Evolutionary conservation across 2,329 filamentous ascomycete species (phyloP), one percentile per base, ranked within the genome.

Genomic region (Neodidymelliopsis sp.): DNA sequence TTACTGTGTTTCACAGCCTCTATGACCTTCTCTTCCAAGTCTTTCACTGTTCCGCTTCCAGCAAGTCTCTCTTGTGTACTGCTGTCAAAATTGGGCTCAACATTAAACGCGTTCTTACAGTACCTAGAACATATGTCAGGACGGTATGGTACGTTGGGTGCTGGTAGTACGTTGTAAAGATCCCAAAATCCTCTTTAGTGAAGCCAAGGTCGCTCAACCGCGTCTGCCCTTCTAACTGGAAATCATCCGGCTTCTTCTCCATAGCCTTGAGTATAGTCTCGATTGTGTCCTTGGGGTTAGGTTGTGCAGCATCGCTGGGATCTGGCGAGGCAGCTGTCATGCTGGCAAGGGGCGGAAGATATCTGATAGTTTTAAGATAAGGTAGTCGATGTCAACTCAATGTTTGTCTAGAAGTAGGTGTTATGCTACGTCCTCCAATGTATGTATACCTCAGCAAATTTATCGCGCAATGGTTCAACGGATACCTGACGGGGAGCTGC

Each of bases 231-330:
- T 38, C 29, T 13, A 49, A 10, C 23, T 29, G 28, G 4, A 24
- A 29, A 24, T 49, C 29, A 15, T 40, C 47, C 4, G 47, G 35
- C 24, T 39, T 49, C 39, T 49, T 49, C 20, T 49, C 47, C 47
- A 49, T 49, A n/a, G 34, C 39, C 20, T 35, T 49, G 12, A 49
- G 47, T 1, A 49, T 49, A 8, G 23, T 49, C 12, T 49, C 47
- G 12, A 49, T 34, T 2, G 47, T 49, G 5, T 34, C 22, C 22
- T 40, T 35, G 12, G 41, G 35, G 6, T 36, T 40, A n/a, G 35
- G 36, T 18, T 45, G 19, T 24, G 42, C 31, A 4, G 22, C 25
- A 27, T 41, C 44, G 9, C 25, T 18, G 16, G 40, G 40, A 12
- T 33, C 28, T 34, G 46, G 39, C 12, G 46, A 44, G 23, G 23